Base-by-base conservation (phyloP, 2,329 filamentous ascomycete species). In the Tolypocladium ovalisporum region DNA sequence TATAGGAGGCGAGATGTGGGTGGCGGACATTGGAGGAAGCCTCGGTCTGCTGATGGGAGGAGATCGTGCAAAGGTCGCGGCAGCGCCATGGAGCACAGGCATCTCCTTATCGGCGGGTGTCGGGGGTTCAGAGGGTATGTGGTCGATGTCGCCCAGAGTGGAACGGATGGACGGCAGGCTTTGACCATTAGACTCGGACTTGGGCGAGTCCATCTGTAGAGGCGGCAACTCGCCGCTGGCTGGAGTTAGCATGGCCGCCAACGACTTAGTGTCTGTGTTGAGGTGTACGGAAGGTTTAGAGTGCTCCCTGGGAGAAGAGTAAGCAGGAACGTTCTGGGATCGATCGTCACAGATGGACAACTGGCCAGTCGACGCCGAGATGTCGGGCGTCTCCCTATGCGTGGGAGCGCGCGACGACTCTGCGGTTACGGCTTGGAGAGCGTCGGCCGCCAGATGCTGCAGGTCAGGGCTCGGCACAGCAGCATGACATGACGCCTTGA, bases 1-100 rank as follows among this genome's bases (percentile, higher is more conserved):
- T 17, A 77, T 71, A 1, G 79, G 79, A 13, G 80, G 77, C 24
- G 79, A 72, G 24, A 64, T 60, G 58, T 68, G 67, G 36, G 61
- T 63, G 13, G 62, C 61, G 10, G 68, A 54, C 47, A 74, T 65
- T 15, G 66, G 63, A 39, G 67, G 66, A 60, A 68, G 70, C 59
- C 63, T 70, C 54, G 62, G 66, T 40, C 66, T 67, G 56, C 63
- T 62, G 52, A 59, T 62, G 10, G 74, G 68, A 17, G 76, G 72
- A 8, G 75, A 75, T 36, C 67, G 63, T 34, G 68, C 60, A 59
- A 67, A 74, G 29, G 59, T 56, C n/a, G 64, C 57, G 37, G 57
- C 57, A 29, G 65, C 66, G 24, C 62, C 59, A 52, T 62, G 63
- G 40, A 63, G 66, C 17, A 57, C 56, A 29, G 62, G 55, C n/a